Base-by-base conservation (phyloP, 2,329 filamentous ascomycete species). In the Zymoseptoria ardabiliae region DNA sequence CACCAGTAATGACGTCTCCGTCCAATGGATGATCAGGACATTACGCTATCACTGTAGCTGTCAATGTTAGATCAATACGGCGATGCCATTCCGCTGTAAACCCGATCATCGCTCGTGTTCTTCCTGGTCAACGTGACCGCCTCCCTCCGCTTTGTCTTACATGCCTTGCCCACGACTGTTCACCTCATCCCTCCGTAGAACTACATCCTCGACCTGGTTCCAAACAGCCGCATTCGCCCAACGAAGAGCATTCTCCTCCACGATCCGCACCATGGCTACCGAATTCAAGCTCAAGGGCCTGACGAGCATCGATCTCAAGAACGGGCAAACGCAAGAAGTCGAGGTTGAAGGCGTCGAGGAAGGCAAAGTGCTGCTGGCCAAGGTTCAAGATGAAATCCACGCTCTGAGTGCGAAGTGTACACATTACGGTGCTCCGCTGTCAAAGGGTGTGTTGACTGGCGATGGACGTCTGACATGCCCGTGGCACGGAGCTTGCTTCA, bases 401-500 rank as follows among this genome's bases (percentile, higher is more conserved):
- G 94, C 92, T 28, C 75, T 95, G 41, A 91, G 89, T 41, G 79
- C 90, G 48, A 94, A 88, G 66, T 99, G 94, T 72, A 86, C 84
- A 13, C 93, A 97, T 76, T 97, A 96, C 72, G 93, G 94, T 35
- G 94, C 93, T 49, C 94, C 94, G 13, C 77, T 99, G 65, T 85
- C 86, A 56, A 91, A 93, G 66, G 94, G 94, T 57, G 86, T 97
- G 7, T 76, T 99, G 63, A 90, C 90, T 7, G 84, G 85, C 2
- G 86, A 89, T 66, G 94, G 94, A 4, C 83, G 91, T 55, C 76
- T 99, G 63, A 96, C 90, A 6, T 99, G 94, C 73, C 91, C 93
- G 3, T 97, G 94, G 94, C 93, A 97, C 73, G 93, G 93, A 78
- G 94, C 94, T 59, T 99, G 94, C 79, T 99, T 97, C 78, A 94